These are phyloP conservation scores for Naganishia albida DNA, from an alignment of 1,284 basidiomycete genomes.

Conservation along the genomic window DNA sequence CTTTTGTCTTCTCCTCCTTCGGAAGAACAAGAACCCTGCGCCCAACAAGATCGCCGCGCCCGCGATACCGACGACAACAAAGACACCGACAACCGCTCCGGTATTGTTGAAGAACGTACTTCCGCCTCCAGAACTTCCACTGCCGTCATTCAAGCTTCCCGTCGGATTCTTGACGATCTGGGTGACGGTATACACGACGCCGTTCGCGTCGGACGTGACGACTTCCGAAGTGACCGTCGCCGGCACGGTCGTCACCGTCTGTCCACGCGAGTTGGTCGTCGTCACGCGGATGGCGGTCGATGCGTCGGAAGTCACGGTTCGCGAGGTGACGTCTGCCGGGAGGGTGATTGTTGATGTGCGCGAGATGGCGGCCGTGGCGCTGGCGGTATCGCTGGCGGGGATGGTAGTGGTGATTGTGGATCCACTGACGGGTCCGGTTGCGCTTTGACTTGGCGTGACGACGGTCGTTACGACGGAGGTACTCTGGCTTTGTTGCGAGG, in stretches of 20 bases:
- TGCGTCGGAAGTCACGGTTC: conserved; percentile 36
- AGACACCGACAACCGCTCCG: conserved; percentile 54
- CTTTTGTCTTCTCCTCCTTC: conserved; percentile 50
- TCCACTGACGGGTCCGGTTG: neutral
- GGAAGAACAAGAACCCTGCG: conserved; percentile 51
- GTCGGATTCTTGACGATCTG: conserved; percentile 51
- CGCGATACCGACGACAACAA: conserved; percentile 55
- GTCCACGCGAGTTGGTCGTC: conserved; percentile 45
- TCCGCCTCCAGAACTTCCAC: conserved; percentile 38
- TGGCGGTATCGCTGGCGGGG: neutral
- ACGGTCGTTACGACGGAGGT: conserved; percentile 22
- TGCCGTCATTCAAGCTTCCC: conserved; percentile 46
- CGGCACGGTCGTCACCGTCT: conserved; percentile 44
- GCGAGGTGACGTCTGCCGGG: conserved; percentile 6
- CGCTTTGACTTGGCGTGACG: conserved; percentile 2
- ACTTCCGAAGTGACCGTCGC: conserved; percentile 44
- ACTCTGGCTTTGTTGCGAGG: neutral
- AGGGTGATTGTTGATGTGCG: conserved; percentile 17
- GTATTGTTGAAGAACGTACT: conserved; percentile 54
- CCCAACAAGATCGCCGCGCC: conserved; percentile 51
- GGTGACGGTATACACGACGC: conserved; percentile 50
- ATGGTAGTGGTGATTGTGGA: conserved; percentile 5
- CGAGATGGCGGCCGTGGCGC: neutral
- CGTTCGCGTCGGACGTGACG: conserved; percentile 45
- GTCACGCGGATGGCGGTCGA: conserved; percentile 43